Evolutionary conservation across 192 early-diverging fungal genomes (phyloP), one percentile per base, ranked within the genome.

Genomic region (Entomortierella parvispora): DNA sequence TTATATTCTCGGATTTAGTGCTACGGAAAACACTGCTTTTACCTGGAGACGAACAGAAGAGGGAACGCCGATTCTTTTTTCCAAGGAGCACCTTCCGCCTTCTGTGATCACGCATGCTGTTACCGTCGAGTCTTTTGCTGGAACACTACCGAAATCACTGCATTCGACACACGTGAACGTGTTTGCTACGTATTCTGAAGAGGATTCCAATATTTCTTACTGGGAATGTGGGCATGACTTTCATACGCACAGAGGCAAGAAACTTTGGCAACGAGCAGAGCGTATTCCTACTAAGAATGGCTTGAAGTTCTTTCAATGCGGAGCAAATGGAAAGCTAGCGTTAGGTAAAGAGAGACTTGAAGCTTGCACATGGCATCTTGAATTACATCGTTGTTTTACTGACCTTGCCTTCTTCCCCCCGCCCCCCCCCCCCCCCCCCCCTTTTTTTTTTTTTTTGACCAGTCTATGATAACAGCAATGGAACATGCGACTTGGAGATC

Each of bases 281-380:
- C 55, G 58, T 22, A 68, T 66, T 20, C 68, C 62, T 15, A 69
- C 37, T 7, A 61, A 62, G 22, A 47, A 69, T 0, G 51, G 52
- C 33, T 40, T 61, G 15, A 58, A 58, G 43, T 45, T 79, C 20
- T 80, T 80, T 42, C 71, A 80, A 52, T 83, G 81, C 59, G 81
- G 81, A 32, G 77, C 81, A 42, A 72, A 80, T 55, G 81, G 71
- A 34, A 79, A 74, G 31, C 68, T 80, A 14, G 81, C 81, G 9
- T 23, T 83, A 6, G 81, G 81, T 80, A 68, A n/a, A 22, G 65
- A 33, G 37, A 29, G 33, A 34, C 48, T 18, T 25, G 20, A 15
- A 12, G 17, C 18, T 14, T 9, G 20, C 20, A 18, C 26, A 4
- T 15, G 2, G 17, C 15, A 33, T 42, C 5, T 20, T 25, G 20